phyloP scores from a whole-genome alignment of 495 filamentous ascomycete species.

The Penicillium goetzii region DNA sequence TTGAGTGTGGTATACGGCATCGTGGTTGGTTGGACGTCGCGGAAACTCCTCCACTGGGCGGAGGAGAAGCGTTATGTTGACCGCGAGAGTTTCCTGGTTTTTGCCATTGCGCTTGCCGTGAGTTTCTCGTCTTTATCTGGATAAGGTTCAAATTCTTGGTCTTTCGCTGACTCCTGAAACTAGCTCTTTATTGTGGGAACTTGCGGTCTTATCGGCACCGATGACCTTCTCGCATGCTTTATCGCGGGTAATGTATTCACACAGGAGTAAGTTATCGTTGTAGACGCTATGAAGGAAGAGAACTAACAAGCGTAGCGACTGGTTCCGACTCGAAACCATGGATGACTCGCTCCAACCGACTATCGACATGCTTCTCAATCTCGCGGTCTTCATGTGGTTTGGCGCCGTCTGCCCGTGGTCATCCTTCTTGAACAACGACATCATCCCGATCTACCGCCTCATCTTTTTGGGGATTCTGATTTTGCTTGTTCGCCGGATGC shows the following conservation, averaged over 20 bases:
- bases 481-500: conserved; percentile 76
- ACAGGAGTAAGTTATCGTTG: conserved; percentile 60
- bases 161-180: conserved; percentile 18
- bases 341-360: conserved; percentile 91
- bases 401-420: conserved; percentile 87
- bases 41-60: conserved; percentile 81
- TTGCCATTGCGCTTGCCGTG: conserved; percentile 80
- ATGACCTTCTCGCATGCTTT: conserved; percentile 92
- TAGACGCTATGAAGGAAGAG: background rate
- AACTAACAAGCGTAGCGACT: conserved; percentile 59
- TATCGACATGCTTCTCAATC: conserved; percentile 85
- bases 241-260: conserved; percentile 91
- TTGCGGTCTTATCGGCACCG: conserved; percentile 86
- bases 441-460: conserved; percentile 78
- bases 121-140: conserved; percentile 36
- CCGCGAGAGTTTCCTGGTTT: conserved; percentile 87
- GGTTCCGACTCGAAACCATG: conserved; percentile 86
- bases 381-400: conserved; percentile 89
- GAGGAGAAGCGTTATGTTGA: conserved; percentile 84
- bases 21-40: conserved; percentile 77
- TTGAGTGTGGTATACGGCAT: conserved; percentile 79
- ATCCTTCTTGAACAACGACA: conserved; percentile 64
- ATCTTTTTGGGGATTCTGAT: conserved; percentile 81
- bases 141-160: background rate
- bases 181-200: conserved; percentile 82